Conservation (phyloP, 331 rosid genomes). For the Pyracantha coccinea region DNA sequence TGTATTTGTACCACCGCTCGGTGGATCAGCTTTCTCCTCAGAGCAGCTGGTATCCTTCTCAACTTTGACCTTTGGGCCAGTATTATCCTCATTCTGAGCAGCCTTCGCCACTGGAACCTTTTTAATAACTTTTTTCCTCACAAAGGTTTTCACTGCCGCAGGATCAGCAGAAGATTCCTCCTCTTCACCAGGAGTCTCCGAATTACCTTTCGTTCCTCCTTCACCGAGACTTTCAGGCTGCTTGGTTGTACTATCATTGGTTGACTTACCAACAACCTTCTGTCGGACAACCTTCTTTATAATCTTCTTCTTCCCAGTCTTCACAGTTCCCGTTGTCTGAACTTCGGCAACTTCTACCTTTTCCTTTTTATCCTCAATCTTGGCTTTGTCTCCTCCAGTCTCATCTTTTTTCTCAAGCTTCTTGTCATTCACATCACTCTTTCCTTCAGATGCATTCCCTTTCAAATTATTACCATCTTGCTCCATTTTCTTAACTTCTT, state of each 20-base stretch:
- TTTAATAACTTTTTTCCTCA: constrained; percentile 24
- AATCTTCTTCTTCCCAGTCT: constrained; percentile 73
- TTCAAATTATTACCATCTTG: constrained; percentile 37
- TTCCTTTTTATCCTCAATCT: constrained; percentile 41
- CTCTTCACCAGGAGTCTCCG: constrained; percentile 29
- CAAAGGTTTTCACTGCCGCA: constrained; percentile 25
- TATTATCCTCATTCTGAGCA: constrained; percentile 20
- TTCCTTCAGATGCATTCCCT: constrained; percentile 37
- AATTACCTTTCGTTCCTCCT: constrained; percentile 26
- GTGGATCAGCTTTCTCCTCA: constrained; percentile 41
- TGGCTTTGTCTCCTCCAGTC: constrained; percentile 29
- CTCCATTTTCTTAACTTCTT: constrained; percentile 44
- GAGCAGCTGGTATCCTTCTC: constrained; percentile 32
- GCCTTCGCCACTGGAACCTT: constrained; percentile 32
- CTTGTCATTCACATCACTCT: constrained; percentile 28
- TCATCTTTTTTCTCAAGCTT: constrained; percentile 32
- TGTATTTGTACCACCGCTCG: constrained; percentile 27
- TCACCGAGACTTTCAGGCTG: constrained; percentile 25
- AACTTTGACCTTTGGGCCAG: constrained; percentile 21
- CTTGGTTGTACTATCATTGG: constrained; percentile 35
- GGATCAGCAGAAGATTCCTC: constrained; percentile 39
- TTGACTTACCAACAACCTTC: constrained; percentile 47
- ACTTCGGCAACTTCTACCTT: constrained; percentile 33
- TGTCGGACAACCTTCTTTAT: constrained; percentile 78
- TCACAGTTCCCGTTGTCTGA: constrained; percentile 39